Conservation (phyloP, 805 yeast genomes). For the Yarrowia sp. region DNA sequence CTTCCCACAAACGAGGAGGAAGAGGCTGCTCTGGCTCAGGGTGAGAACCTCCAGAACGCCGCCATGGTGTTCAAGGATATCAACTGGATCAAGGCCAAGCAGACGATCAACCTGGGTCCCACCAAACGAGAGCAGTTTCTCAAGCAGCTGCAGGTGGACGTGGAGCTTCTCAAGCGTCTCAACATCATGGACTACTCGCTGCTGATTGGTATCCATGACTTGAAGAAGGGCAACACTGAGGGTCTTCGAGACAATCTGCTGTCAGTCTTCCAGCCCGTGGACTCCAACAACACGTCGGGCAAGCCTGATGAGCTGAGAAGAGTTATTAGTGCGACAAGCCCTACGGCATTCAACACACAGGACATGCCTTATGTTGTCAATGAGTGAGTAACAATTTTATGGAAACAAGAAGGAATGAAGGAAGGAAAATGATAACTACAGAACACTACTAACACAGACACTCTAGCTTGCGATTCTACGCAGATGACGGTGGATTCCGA, state of each 20-base stretch:
- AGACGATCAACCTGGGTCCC: constrained; percentile 78
- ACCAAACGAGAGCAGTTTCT: constrained; percentile 64
- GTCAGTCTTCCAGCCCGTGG: constrained; percentile 50
- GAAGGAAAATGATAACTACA: too few relatives aligned
- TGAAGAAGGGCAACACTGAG: constrained; percentile 50
- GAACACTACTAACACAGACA: constrained; percentile 31
- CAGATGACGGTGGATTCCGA: constrained; percentile 83
- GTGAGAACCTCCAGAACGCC: constrained; percentile 41
- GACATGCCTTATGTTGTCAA: constrained; percentile 37
- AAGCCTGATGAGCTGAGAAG: constrained; percentile 48
- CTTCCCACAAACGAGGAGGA: constrained; percentile 36
- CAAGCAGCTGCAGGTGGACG: constrained; percentile 77
- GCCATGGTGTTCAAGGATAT: constrained; percentile 76
- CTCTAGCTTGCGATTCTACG: constrained; percentile 62
- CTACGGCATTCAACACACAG: constrained; percentile 47
- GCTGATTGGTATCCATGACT: constrained; percentile 85
- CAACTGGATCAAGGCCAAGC: constrained; percentile 79
- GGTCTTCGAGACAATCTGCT: constrained; percentile 50
- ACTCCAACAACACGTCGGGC: constrained; percentile 40
- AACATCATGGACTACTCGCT: constrained; percentile 97
- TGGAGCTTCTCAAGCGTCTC: constrained; percentile 68
- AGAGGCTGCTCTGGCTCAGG: constrained; percentile 39
- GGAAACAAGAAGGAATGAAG: too few relatives aligned
- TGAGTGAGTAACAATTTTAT: constrained; percentile 29
- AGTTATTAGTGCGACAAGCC: constrained; percentile 48